A percentile compares a stretch with the other conserved stretches of the same genome.
Conservation (phyloP, 2,329 filamentous ascomycete species). For the Ilyonectria destructans region DNA sequence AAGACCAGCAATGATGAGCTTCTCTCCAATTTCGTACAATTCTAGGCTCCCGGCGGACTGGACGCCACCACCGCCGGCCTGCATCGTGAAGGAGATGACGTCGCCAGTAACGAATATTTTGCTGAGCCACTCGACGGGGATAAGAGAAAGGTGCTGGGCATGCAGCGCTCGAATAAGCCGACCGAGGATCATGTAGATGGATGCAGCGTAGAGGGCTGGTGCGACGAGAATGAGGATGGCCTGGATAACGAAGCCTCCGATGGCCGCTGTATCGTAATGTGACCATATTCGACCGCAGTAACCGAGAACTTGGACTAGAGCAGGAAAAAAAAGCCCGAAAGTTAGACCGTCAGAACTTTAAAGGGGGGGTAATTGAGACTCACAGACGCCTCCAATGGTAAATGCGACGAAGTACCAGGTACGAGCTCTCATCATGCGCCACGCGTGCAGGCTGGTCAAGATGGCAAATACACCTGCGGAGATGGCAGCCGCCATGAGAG, state of each 20-base stretch:
- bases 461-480: conserved; percentile 58
- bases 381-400: conserved; percentile 64
- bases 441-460: conserved; percentile 62
- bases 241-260: conserved; percentile 52
- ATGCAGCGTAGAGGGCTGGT: conserved; percentile 65
- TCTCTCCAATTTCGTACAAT: conserved; percentile 57
- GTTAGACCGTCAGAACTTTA: conserved; percentile 23
- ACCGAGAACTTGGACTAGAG: conserved; percentile 61
- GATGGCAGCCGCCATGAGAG: conserved; percentile 58
- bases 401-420: conserved; percentile 69
- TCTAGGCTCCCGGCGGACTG: conserved; percentile 46
- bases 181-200: conserved; percentile 67
- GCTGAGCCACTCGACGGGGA: conserved; percentile 62
- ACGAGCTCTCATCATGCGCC: conserved; percentile 60
- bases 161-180: conserved; percentile 60
- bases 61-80: conserved; percentile 61
- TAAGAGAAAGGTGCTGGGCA: conserved; percentile 53
- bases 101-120: conserved; percentile 71
- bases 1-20: conserved; percentile 70
- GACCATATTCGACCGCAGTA: conserved; percentile 47
- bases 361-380: conserved; percentile 43
- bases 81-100: conserved; percentile 67
- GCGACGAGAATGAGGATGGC: conserved; percentile 62
- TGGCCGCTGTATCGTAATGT: conserved; percentile 12
- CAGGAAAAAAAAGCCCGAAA: too few species aligned